These are phyloP conservation scores for Ophiostoma ulmi DNA, from an alignment of 2,329 filamentous ascomycete species.

Conservation along the genomic window DNA sequence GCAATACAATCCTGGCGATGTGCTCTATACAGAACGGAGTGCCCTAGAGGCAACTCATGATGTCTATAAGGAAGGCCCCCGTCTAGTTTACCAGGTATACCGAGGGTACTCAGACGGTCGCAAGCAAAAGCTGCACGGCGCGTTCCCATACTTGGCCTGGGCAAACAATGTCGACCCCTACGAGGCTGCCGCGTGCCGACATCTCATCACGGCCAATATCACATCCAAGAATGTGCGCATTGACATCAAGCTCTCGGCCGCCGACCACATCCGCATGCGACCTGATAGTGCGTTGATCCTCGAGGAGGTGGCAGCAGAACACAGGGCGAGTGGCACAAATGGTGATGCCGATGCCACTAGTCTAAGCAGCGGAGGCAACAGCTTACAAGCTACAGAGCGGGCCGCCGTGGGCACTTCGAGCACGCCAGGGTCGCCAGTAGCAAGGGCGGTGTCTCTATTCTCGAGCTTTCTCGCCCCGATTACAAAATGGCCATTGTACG, in stretches of 20 bases:
- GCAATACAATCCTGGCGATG: slow-evolving; percentile 28
- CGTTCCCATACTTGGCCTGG: slow-evolving; percentile 28
- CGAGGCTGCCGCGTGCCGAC: slow-evolving; percentile 24
- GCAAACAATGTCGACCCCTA: slow-evolving; percentile 25
- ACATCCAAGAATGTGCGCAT: slow-evolving; percentile 12
- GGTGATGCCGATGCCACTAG: background rate
- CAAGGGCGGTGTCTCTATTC: background rate
- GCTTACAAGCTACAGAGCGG: background rate
- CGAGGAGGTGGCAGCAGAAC: background rate
- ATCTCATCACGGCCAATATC: slow-evolving; percentile 22
- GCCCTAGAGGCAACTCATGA: slow-evolving; percentile 29
- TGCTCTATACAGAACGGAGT: slow-evolving; percentile 31
- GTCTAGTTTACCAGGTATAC: slow-evolving; percentile 25
- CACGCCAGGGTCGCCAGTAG: background rate
- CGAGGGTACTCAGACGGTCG: slow-evolving; percentile 8
- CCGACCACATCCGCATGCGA: slow-evolving; percentile 27
- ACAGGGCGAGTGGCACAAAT: background rate
- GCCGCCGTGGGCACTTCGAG: background rate
- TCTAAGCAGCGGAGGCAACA: background rate
- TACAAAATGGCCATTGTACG: background rate
- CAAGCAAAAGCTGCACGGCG: slow-evolving; percentile 25
- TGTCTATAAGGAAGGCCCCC: slow-evolving; percentile 22
- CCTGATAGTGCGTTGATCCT: slow-evolving; percentile 23
- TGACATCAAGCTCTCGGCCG: slow-evolving; percentile 23
- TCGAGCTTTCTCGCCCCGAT: background rate